Conservation (phyloP, 2,329 filamentous ascomycete species). For the Colletotrichum camelliae region DNA sequence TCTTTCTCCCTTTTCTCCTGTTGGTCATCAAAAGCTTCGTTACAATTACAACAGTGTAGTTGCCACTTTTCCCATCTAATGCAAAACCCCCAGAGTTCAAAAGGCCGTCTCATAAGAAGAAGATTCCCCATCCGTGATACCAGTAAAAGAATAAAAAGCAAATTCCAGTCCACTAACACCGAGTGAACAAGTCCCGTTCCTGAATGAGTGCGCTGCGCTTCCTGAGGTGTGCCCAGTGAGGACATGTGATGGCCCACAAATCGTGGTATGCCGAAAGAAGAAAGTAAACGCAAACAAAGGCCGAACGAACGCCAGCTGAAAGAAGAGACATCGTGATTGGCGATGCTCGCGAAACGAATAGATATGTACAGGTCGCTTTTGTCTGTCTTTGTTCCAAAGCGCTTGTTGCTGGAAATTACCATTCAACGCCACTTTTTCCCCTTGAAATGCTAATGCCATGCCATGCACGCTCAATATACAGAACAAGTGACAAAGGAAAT, state of each 20-base stretch:
- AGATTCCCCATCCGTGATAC: background rate
- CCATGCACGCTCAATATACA: conserved; percentile 44
- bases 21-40: conserved; percentile 20
- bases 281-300: background rate
- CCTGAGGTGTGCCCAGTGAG: background rate
- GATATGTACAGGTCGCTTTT: conserved; percentile 22
- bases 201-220: conserved; percentile 10
- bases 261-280: background rate
- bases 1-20: background rate
- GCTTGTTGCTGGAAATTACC: conserved; percentile 13
- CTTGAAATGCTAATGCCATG: conserved; percentile 27
- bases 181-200: background rate
- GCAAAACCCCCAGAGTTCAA: background rate
- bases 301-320: conserved; percentile 3
- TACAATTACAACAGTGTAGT: conserved; percentile 24
- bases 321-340: background rate
- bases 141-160: background rate
- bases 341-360: background rate
- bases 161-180: background rate
- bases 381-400: conserved; percentile 14
- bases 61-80: conserved; percentile 23
- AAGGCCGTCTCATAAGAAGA: background rate
- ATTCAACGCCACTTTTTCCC: conserved; percentile 19
- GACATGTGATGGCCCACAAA: background rate
- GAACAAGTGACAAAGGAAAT: conserved; percentile 27